Conservation (phyloP, 169 alveolate genomes). For the Cryptosporidium meleagridis region DNA sequence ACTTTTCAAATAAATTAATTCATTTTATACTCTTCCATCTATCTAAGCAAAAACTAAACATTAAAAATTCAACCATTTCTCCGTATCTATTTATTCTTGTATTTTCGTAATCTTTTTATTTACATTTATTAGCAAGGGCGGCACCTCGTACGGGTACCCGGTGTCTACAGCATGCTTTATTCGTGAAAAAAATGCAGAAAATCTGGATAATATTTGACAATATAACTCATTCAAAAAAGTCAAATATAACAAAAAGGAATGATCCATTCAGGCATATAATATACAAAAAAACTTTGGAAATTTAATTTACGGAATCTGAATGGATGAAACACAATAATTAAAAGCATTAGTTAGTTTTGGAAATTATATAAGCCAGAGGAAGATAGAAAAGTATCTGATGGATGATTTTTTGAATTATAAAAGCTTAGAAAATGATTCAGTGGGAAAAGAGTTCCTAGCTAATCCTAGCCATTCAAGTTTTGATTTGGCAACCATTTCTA, state of each 20-base stretch:
- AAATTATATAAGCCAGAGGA: not conserved
- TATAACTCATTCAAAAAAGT: not conserved
- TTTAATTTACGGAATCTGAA: not conserved
- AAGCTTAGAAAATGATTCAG: not conserved
- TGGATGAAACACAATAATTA: not conserved
- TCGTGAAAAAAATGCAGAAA: constrained; percentile 4
- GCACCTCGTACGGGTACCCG: not conserved
- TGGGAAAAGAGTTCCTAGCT: not conserved
- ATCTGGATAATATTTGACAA: constrained; percentile 18
- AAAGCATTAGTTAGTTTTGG: not conserved
- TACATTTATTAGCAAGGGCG: not conserved
- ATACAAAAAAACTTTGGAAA: not conserved
- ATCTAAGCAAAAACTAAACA: not conserved
- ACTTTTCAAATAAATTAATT: not conserved
- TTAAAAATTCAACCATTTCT: not conserved
- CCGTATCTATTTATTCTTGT: not conserved
- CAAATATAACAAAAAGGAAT: not conserved
- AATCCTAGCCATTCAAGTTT: not conserved
- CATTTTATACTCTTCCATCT: not conserved
- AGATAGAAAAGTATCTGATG: constrained; percentile 4
- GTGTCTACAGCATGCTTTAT: not conserved
- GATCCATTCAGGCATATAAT: not conserved
- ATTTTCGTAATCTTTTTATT: not conserved
- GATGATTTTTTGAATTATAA: not conserved
- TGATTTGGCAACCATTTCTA: constrained; percentile 42